These are phyloP conservation scores for Yamadazyma taylorii DNA, from an alignment of 1,139 yeast genomes.

Conservation along the genomic window DNA sequence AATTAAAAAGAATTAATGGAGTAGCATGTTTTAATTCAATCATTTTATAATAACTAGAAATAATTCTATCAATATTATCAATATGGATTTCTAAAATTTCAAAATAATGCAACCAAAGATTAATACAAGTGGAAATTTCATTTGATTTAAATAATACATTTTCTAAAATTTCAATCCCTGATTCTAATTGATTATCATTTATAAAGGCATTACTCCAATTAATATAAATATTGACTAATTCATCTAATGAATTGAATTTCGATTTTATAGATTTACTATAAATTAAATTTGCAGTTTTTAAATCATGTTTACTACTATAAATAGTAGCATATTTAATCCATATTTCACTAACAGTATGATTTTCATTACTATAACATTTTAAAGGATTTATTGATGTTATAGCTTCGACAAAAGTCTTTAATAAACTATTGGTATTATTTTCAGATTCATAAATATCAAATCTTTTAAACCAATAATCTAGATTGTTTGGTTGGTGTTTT, in stretches of 20 bases:
- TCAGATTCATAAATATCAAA: slow-evolving; percentile 30
- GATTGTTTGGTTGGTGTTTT: slow-evolving; percentile 60
- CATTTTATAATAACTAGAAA: slow-evolving; percentile 55
- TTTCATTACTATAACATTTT: slow-evolving; percentile 35
- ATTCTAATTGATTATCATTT: slow-evolving; percentile 39
- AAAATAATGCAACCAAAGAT: slow-evolving; percentile 72
- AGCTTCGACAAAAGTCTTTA: slow-evolving; percentile 65
- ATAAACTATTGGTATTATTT: slow-evolving; percentile 37
- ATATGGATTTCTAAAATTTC: slow-evolving; percentile 70
- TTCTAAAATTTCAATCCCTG: slow-evolving; percentile 55
- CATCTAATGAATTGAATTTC: slow-evolving; percentile 62
- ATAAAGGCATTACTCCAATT: slow-evolving; percentile 73
- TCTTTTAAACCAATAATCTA: slow-evolving; percentile 69
- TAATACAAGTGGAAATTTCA: slow-evolving; percentile 50
- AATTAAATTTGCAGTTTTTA: slow-evolving; percentile 62
- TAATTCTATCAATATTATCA: slow-evolving; percentile 24
- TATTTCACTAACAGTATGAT: slow-evolving; percentile 45
- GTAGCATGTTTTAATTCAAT: slow-evolving; percentile 69
- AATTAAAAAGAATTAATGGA: slow-evolving; percentile 63
- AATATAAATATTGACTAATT: slow-evolving; percentile 66
- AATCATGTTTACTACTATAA: slow-evolving; percentile 57
- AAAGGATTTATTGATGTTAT: slow-evolving; percentile 66
- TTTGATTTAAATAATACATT: slow-evolving; percentile 38
- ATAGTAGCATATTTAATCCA: slow-evolving; percentile 74
- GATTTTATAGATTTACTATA: slow-evolving; percentile 69